Percentiles rank a stretch among this genome's conserved stretches.
Conservation (phyloP, 129 eudicot genomes). For the Flaveria trinervia region DNA sequence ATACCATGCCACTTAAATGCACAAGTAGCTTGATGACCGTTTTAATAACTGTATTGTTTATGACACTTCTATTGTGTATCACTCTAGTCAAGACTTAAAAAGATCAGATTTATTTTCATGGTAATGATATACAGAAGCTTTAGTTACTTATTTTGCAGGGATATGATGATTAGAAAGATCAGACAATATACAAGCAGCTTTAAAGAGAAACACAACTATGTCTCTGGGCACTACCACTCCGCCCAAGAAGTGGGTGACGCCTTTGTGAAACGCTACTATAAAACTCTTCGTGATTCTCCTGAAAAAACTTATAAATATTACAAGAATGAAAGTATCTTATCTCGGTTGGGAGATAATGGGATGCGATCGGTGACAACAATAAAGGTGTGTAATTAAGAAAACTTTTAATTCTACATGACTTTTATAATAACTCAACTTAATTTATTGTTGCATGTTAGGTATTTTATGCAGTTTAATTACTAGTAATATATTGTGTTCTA, state of each 20-base stretch:
- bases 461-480: background rate
- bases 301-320: conserved; percentile 17
- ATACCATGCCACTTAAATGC: background rate
- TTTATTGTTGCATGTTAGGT: no score
- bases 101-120: background rate
- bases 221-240: background rate
- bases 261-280: background rate
- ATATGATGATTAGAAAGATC: conserved; percentile 12
- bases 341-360: conserved; percentile 19
- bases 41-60: background rate
- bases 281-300: background rate
- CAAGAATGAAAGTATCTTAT: conserved; percentile 23
- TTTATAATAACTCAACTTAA: no score
- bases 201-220: no score
- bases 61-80: background rate
- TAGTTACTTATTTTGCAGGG: conserved; percentile 14
- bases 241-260: conserved; percentile 1
- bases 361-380: background rate
- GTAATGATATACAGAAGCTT: background rate
- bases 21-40: background rate
- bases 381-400: conserved; percentile 26
- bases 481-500: background rate
- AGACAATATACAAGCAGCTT: background rate
- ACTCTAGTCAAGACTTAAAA: background rate
- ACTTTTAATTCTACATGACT: no score